These are phyloP conservation scores for Beauveria sp. DNA, from an alignment of 2,329 filamentous ascomycete species.

Conservation along the genomic window DNA sequence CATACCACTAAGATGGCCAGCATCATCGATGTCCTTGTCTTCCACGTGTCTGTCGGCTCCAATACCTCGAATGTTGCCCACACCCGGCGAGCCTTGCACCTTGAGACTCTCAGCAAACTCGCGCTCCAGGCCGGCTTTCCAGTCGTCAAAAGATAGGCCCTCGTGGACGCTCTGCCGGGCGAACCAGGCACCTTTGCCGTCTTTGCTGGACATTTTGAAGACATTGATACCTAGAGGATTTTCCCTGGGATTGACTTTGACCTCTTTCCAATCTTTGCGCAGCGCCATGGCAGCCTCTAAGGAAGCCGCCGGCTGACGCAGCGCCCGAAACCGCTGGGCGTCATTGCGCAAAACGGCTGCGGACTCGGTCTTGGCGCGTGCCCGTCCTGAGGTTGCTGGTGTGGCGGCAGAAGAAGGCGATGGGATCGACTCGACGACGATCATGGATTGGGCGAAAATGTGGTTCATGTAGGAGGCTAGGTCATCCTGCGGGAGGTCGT, in stretches of 20 bases:
- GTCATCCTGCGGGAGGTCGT: conserved; percentile 35
- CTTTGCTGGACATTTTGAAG: conserved; percentile 71
- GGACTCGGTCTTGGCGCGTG: conserved; percentile 46
- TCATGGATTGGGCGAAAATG: conserved; percentile 60
- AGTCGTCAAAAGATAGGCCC: conserved; percentile 67
- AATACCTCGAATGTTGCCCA: conserved; percentile 74
- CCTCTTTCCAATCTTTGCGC: conserved; percentile 81
- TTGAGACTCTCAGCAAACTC: conserved; percentile 77
- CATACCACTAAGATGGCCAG: conserved; percentile 57
- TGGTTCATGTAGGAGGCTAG: conserved; percentile 46
- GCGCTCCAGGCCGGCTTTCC: conserved; percentile 65
- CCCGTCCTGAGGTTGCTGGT: conserved; percentile 36
- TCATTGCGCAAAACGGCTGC: conserved; percentile 43
- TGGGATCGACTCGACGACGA: conserved; percentile 72
- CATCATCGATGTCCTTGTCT: conserved; percentile 46
- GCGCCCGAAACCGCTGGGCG: conserved; percentile 39
- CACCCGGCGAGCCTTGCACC: conserved; percentile 60
- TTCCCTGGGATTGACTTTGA: conserved; percentile 63
- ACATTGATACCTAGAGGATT: conserved; percentile 71
- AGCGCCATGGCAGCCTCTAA: conserved; percentile 46
- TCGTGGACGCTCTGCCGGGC: conserved; percentile 76
- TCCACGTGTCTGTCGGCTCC: conserved; percentile 72
- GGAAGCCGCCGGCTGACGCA: conserved; percentile 35
- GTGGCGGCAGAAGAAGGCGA: conserved; percentile 23
- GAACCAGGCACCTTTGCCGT: conserved; percentile 86